Conservation (phyloP, 352 stramenopile genomes). For the Phytopythium boreale region DNA sequence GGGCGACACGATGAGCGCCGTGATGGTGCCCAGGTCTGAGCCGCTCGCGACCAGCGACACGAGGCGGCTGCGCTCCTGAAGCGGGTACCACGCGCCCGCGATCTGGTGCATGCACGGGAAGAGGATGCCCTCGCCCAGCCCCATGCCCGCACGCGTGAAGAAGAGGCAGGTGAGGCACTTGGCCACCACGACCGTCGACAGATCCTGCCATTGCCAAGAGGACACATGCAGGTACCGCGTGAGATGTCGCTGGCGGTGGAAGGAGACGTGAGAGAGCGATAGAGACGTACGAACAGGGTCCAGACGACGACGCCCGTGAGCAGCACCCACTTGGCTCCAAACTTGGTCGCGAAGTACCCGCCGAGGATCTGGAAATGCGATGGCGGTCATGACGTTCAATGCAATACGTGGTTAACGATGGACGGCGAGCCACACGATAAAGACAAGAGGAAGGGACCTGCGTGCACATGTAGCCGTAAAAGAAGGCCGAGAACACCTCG, state of each 20-base stretch:
- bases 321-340: constrained; percentile 74
- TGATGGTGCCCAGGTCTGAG: constrained; percentile 80
- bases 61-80: constrained; percentile 78
- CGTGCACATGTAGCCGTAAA: constrained; percentile 87
- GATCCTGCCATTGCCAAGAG: constrained; percentile 26
- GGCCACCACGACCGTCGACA: constrained; percentile 68
- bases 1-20: constrained; percentile 72
- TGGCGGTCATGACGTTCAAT: no score
- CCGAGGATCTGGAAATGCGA: constrained; percentile 52
- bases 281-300: constrained; percentile 65
- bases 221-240: neutral
- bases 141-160: constrained; percentile 75
- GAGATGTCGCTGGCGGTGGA: neutral
- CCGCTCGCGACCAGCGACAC: constrained; percentile 76
- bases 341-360: constrained; percentile 63
- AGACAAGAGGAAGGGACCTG: constrained; percentile 40
- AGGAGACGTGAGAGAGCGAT: neutral
- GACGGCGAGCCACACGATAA: neutral
- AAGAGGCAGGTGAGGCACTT: constrained; percentile 68
- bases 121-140: constrained; percentile 81
- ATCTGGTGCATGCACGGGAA: constrained; percentile 90
- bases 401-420: no score
- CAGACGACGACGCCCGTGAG: constrained; percentile 76
- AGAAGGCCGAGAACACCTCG: constrained; percentile 81
- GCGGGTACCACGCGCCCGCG: constrained; percentile 76